Base-by-base conservation (phyloP, 805 yeast species). In the Metschnikowia reukaufii region DNA sequence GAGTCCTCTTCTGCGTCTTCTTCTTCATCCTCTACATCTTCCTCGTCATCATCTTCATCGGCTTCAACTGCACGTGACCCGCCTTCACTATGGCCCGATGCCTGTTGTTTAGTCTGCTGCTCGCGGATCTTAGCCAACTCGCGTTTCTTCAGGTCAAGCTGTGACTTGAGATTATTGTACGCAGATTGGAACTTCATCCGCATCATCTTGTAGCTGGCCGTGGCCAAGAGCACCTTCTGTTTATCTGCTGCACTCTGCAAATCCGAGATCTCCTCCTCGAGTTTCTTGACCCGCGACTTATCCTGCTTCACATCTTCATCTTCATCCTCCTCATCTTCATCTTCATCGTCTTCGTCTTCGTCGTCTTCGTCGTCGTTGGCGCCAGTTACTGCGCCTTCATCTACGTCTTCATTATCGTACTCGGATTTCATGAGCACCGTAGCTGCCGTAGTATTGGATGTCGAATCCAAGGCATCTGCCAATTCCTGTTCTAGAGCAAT, bases 191-290 rank as follows among this genome's bases (percentile, higher is more conserved):
- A 87, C 68, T 97, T 84, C 65, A 84, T 86, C 60, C 84, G 82
- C 81, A 94, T 77, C 68, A 92, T 84, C 56, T 92, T 91, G 61
- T 89, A 89, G 41, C 82, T 76, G 3, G 91, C 90, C 6, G 83
- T 82, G 17, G 76, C 80, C 40, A 88, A 78, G 57, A 87, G 90
- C 38, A 75, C 74, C 62, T 81, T 81, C 59, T 92, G 91, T 57
- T 83, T 84, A 45, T 77, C 81, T 42, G 94, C 84, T 0, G 92
- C 90, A 40, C 63, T 65, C 61, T 87, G 90, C 50, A 94, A 74
- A 60, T 94, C 99, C 6, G 75, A 68, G 47, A 94, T 83, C 64
- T 91, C 97, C 65, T 92, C 98, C 50, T 80, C 81, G 46, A 94
- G 70, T 54, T 89, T 75, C 58, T 87, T 90, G 55, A 63, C 88